Base-by-base conservation (phyloP, 2,329 filamentous ascomycete genomes). In the Ciborinia camelliae region DNA sequence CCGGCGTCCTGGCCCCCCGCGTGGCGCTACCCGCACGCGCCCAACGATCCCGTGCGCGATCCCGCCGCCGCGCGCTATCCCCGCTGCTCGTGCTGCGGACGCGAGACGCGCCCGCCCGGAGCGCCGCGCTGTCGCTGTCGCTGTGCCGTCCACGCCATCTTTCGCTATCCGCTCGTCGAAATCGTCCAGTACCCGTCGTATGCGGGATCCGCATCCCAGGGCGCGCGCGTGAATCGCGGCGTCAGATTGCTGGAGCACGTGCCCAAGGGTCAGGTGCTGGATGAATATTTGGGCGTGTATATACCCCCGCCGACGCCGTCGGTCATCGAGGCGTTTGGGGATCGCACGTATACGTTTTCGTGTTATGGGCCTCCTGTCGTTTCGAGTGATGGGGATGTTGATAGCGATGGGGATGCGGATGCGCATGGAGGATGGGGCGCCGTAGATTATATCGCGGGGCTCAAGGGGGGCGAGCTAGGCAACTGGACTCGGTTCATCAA, bases 161-260 rank as follows among this genome's bases (percentile, higher is more conserved):
- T 41, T 4, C 35, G 15, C 1, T 9, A 26, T 0, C 35, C n/a
- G 3, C 28, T 41, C 1, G 15, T 55, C 12, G 32, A 41, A 12
- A 41, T 41, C 0, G 12, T 41, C 5, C 23, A 28, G 14, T 39
- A 12, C 3, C 20, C 37, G 20, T 6, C 4, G 1, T 55, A 55
- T 14, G 0, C 23, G 0, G 7, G 9, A n/a, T 23, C 1, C 10
- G 23, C 4, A n/a, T 23, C 1, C 10, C 15, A 55, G 4, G 23
- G 23, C 3, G 12, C 0, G 1, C 5, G n/a, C n/a, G n/a, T 55
- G 1, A 41, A 41, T 2, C 23, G 23, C 20, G 23, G 23, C 2
- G 15, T 55, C 3, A 1, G 4, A 30, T 9, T 30, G 1, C 8
- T 30, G 2, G 35, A 41, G 4, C 1, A 28, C 8, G 4, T 30